Evolutionary conservation across 164 flowering plant species (phyloP), one percentile per base, ranked within the genome.

Genomic region (Macadamia tetraphylla): DNA sequence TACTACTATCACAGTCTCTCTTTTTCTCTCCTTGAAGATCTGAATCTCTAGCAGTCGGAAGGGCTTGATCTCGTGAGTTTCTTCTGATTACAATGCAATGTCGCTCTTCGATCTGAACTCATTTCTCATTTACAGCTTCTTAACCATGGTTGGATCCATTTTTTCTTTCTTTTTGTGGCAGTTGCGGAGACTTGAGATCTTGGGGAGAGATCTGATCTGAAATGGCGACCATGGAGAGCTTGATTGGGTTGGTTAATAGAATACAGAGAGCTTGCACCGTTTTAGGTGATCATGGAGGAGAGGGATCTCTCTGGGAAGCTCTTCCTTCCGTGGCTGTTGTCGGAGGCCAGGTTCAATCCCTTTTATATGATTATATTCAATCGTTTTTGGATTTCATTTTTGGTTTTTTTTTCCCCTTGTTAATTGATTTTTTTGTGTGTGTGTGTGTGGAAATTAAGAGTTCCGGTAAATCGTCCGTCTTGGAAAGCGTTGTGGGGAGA

Each of bases 241-340:
- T 95, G 86, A 95, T 95, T 60, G 99, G 99, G 12, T 76, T 95
- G 18, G 94, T 95, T 48, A 95, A 95, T 77, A 74, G 85, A 71
- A 95, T 95, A 64, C 99, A 92, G 67, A 55, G 97, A 71, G 99
- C 96, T 48, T 95, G 99, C 80, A 95, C 98, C 3, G 97, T 92
- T 12, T 78, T 95, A 32, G 98, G 99, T 9, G 99, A 95, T 79
- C 85, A 92, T 63, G 99, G 99, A 58, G 98, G 98, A 65, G 98
- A 92, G 65, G 96, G 97, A 55, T 92, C 99, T 6, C 94, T 95
- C n/a, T 95, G 98, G 99, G 99, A 95, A 83, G 99, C 99, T 67
- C 97, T 95, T 60, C 99, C 99, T 43, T 76, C 99, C 15, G 98
- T 95, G 55, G 99, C 97, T 18, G 98, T 95, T 58, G 98, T 95